phyloP scores from a whole-genome alignment of 257 asterid genomes.

The Schizonepeta tenuifolia region DNA sequence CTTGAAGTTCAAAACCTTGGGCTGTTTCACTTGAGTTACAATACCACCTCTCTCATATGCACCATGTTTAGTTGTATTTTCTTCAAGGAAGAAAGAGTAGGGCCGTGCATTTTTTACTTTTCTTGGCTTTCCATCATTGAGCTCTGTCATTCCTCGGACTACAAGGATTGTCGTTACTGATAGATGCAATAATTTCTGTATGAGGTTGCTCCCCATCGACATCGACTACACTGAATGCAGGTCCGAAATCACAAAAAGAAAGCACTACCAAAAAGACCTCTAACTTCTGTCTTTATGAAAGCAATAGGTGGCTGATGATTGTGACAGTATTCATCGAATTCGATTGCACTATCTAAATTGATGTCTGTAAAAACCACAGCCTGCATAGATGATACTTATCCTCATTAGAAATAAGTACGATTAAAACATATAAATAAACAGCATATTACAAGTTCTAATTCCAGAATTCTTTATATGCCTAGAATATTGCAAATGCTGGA shows the following conservation, averaged over 20 bases:
- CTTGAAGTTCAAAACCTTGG: conserved; percentile 83
- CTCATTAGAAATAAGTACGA: conserved; percentile 21
- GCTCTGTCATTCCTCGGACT: conserved; percentile 82
- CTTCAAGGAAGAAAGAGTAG: conserved; percentile 82
- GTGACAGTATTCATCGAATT: conserved; percentile 83
- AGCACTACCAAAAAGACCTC: conserved; percentile 85
- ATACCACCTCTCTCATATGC: conserved; percentile 85
- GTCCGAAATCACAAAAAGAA: conserved; percentile 97
- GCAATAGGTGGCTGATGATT: conserved; percentile 89
- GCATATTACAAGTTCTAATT: neutral
- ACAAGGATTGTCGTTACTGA: conserved; percentile 85
- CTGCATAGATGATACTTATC: conserved; percentile 46
- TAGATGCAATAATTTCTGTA: conserved; percentile 88
- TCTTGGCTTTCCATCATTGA: conserved; percentile 96
- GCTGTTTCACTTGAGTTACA: conserved; percentile 89
- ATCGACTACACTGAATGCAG: conserved; percentile 81
- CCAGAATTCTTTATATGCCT: neutral
- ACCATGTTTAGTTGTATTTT: conserved; percentile 76
- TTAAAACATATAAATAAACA: conserved; percentile 2
- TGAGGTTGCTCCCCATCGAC: conserved; percentile 97
- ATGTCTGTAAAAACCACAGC: conserved; percentile 87
- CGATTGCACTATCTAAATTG: conserved; percentile 61
- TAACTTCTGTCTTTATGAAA: conserved; percentile 83
- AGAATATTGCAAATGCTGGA: neutral
- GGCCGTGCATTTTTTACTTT: conserved; percentile 72